Conservation (phyloP, 306 rosid species). For the Herpetospermum pedunculosum region DNA sequence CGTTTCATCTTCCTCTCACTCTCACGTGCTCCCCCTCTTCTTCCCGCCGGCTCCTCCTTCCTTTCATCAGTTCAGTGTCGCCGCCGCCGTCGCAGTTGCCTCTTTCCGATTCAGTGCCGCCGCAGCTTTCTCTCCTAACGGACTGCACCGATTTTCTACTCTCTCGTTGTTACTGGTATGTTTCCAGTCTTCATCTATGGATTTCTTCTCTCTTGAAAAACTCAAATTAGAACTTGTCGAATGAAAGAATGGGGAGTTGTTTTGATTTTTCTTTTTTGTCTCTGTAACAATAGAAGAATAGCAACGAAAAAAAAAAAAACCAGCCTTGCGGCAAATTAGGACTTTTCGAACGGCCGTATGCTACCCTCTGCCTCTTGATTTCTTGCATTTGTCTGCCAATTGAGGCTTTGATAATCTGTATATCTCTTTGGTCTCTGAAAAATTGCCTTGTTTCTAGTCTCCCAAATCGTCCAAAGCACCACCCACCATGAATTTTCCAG, state of each 20-base stretch:
- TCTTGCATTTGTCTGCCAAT: background rate
- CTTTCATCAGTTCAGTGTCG: background rate
- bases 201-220: background rate
- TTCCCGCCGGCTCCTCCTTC: background rate
- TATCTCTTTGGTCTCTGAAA: background rate
- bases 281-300: background rate
- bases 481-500: background rate
- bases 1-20: background rate
- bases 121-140: background rate
- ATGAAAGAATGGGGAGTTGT: background rate
- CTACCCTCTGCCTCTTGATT: background rate
- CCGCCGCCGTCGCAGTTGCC: no score
- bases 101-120: background rate
- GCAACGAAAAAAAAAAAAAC: background rate
- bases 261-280: background rate
- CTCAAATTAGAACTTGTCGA: background rate
- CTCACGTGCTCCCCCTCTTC: background rate
- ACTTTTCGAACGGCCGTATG: background rate
- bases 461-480: background rate
- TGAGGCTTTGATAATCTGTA: background rate
- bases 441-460: background rate
- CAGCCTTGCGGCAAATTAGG: background rate
- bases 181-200: background rate
- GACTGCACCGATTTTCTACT: background rate
- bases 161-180: background rate